Base-by-base conservation (phyloP, 2,329 filamentous ascomycete species). In the Zymoseptoria ardabiliae region DNA sequence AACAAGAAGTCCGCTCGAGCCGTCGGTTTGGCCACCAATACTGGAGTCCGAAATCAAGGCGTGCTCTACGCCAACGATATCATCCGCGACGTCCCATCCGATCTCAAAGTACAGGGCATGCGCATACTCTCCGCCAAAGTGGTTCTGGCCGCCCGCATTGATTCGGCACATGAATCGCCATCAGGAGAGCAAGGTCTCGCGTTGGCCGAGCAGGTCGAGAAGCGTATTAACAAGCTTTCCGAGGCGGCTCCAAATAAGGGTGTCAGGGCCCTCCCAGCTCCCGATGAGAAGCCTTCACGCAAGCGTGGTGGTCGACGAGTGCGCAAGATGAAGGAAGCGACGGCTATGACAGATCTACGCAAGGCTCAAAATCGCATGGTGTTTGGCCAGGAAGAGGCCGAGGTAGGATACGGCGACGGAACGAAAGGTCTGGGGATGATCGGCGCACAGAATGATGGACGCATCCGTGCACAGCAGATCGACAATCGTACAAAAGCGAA, bases 341-440 rank as follows among this genome's bases (percentile, higher is more conserved):
- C 90, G 6, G 93, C 94, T 61, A 96, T 97, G 91, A 99, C 94
- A 0, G 94, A 99, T 58, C 79, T 99, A 28, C 87, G 92, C 65
- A 97, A 97, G 74, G 91, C 91, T 4, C 94, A 97, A 76, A 99
- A 99, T 77, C 85, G 94, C 57, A 88, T 99, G 84, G 91, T 87
- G 0, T 99, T 99, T 70, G 92, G 92, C 60, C 94, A 96, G 73
- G 93, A 97, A 74, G 94, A 99, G 75, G 87, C 85, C 68, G 94
- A 99, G 75, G 87, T 94, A 1, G 93, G 92, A 30, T 97, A 95
- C 72, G 93, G 91, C 41, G 85, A 85, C 0, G 90, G 91, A 55
- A 96, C 92, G 0, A 86, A 87, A 61, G 94, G 94, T 25, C 79
- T 99, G 73, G 94, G 94, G 58, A 97, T 97, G 94, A 92, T 99